These are phyloP conservation scores for Cercospora sp. DNA, from an alignment of 2,329 filamentous ascomycete species.

Conservation along the genomic window DNA sequence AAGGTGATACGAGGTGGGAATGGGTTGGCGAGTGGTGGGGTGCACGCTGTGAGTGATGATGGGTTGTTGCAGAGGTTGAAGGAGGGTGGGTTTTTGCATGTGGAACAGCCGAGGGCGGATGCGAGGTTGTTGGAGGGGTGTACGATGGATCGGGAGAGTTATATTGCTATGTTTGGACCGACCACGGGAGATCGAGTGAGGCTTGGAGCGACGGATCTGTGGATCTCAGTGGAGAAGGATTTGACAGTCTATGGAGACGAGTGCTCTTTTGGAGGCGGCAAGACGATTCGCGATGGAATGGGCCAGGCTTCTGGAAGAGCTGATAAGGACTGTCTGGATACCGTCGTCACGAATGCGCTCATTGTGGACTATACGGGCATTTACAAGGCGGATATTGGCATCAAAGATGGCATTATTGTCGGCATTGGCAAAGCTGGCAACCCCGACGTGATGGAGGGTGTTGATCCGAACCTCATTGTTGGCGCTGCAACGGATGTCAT, in stretches of 20 bases:
- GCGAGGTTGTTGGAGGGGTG: constrained; percentile 57
- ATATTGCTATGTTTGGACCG: constrained; percentile 87
- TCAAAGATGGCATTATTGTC: constrained; percentile 82
- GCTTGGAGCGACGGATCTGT: constrained; percentile 80
- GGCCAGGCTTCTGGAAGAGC: constrained; percentile 79
- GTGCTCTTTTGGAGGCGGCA: constrained; percentile 92
- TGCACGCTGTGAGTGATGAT: constrained; percentile 61
- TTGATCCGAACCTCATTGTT: constrained; percentile 74
- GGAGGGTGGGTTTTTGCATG: constrained; percentile 74
- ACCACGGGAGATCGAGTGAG: constrained; percentile 84
- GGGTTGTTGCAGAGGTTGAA: constrained; percentile 69
- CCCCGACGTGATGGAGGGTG: constrained; percentile 93
- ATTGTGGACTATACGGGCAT: constrained; percentile 91
- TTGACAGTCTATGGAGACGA: constrained; percentile 85
- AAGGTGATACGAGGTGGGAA: constrained; percentile 84
- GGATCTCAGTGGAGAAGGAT: constrained; percentile 87
- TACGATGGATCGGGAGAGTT: constrained; percentile 74
- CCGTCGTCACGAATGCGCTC: constrained; percentile 85
- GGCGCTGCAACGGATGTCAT: constrained; percentile 90
- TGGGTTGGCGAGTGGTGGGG: constrained; percentile 66
- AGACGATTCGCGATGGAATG: constrained; percentile 93
- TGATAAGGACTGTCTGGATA: constrained; percentile 73
- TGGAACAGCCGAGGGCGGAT: constrained; percentile 63
- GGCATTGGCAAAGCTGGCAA: constrained; percentile 95
- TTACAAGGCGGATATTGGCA: constrained; percentile 93